Conservation (phyloP, 1,139 yeast species). For the Hemisphaericaspora lyxosophila region DNA sequence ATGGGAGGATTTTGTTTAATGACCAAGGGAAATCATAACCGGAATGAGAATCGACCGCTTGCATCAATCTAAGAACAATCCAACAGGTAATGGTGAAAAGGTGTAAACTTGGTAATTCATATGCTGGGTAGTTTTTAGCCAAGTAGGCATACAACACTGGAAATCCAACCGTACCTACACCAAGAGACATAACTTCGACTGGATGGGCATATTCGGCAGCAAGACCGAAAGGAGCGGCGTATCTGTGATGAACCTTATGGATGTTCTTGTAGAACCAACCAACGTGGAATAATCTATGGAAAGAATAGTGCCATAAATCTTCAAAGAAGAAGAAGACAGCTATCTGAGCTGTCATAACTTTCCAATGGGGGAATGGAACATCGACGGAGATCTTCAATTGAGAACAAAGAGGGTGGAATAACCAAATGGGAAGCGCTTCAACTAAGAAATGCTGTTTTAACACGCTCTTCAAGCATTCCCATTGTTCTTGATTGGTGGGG, state of each 20-base stretch:
- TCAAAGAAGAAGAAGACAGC: slow-evolving; percentile 77
- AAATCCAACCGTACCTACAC: slow-evolving; percentile 92
- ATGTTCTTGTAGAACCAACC: slow-evolving; percentile 85
- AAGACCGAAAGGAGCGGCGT: slow-evolving; percentile 95
- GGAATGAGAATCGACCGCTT: slow-evolving; percentile 95
- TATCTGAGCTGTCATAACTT: slow-evolving; percentile 62
- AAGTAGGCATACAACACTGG: slow-evolving; percentile 61
- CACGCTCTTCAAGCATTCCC: slow-evolving; percentile 87
- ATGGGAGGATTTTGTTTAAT: slow-evolving; percentile 81
- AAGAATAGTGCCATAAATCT: slow-evolving; percentile 96
- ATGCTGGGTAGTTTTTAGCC: slow-evolving; percentile 33
- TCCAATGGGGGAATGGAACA: slow-evolving; percentile 78
- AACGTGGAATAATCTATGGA: slow-evolving; percentile 83
- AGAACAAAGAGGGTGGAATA: slow-evolving; percentile 87
- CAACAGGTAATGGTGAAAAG: slow-evolving; percentile 80
- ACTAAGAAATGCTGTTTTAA: slow-evolving; percentile 82
- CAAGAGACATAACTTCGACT: slow-evolving; percentile 82
- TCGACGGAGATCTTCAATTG: slow-evolving; percentile 68
- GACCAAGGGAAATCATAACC: slow-evolving; percentile 98
- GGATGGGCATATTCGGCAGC: slow-evolving; percentile 98
- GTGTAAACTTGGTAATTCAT: slow-evolving; percentile 54
- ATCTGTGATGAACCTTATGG: slow-evolving; percentile 94
- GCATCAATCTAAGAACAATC: slow-evolving; percentile 86
- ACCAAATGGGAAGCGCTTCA: slow-evolving; percentile 94
- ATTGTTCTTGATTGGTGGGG: slow-evolving; percentile 78